Evolutionary conservation across 2,329 filamentous ascomycete species (phyloP), one percentile per base, ranked within the genome.

Genomic region (Venturia nashicola): DNA sequence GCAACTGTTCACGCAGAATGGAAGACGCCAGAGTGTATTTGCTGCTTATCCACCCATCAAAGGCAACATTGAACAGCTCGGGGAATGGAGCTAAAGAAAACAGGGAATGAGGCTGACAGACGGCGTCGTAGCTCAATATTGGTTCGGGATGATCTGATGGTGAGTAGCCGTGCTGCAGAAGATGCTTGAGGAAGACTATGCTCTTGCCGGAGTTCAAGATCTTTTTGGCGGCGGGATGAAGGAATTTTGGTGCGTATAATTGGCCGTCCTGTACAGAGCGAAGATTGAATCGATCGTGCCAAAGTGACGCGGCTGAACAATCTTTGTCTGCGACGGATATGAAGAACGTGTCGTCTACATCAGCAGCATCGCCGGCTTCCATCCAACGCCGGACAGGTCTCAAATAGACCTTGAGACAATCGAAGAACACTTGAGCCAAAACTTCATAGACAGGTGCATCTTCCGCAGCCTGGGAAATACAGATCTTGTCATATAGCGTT

Each of bases 131-230:
- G 46, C 83, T 78, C n/a, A 90, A 73, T 4, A 65, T 66, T 60
- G 72, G 71, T 61, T 75, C 70, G 7, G 39, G 20, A 11, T 66
- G 67, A 2, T 46, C 63, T 3, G 64, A 36, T 11, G 60, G 61
- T 23, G 54, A 67, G n/a, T 3, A 54, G 59, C 66, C 72, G 64
- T 67, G 69, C 72, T 34, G 61, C 42, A 46, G 34, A 18, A 64
- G 40, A 84, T 12, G 96, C 78, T 59, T 87, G 83, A 97, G 76
- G 55, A 97, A 88, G 0, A 94, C 84, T 64, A 94, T 86, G 69
- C 88, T 95, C 74, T 97, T 97, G 0, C 93, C 93, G 1, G 90
- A 87, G 0, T 87, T 91, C 69, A 96, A 93, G 44, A 97, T 90
- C 66, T 86, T 88, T 32, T 79, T 76, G 0, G 84, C 85, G 1